phyloP scores from a whole-genome alignment of 1,139 yeast species.

The Debaryomycetaceae sp. region DNA sequence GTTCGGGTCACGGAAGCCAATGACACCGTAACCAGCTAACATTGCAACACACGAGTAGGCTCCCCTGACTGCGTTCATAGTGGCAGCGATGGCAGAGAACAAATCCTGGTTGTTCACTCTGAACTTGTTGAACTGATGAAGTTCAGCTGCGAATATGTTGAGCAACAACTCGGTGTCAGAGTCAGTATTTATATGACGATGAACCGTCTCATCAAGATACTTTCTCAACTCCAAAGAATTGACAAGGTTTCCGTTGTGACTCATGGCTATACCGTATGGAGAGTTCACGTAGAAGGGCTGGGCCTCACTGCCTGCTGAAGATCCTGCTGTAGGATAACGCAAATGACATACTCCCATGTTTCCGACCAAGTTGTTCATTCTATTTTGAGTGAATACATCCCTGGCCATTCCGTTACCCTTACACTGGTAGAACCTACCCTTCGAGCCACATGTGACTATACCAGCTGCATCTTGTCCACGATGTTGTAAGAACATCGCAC shows the following conservation, averaged over 20 bases:
- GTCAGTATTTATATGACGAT: slow-evolving; percentile 96
- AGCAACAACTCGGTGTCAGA: slow-evolving; percentile 89
- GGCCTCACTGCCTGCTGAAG: slow-evolving; percentile 93
- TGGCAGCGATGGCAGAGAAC: slow-evolving; percentile 80
- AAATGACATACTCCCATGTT: slow-evolving; percentile 94
- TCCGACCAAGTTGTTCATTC: slow-evolving; percentile 80
- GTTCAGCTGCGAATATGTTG: slow-evolving; percentile 86
- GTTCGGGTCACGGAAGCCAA: slow-evolving; percentile 96
- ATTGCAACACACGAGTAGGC: slow-evolving; percentile 95
- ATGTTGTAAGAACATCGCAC: slow-evolving; percentile 90
- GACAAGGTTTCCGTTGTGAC: slow-evolving; percentile 94
- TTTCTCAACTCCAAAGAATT: slow-evolving; percentile 74
- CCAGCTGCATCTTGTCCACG: slow-evolving; percentile 99
- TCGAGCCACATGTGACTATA: slow-evolving; percentile 89
- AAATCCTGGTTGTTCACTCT: slow-evolving; percentile 91
- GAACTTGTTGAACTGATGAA: slow-evolving; percentile 87
- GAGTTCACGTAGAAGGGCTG: slow-evolving; percentile 98
- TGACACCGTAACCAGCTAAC: slow-evolving; percentile 92
- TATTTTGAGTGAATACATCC: slow-evolving; percentile 84
- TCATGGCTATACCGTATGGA: slow-evolving; percentile 86
- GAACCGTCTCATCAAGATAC: slow-evolving; percentile 88
- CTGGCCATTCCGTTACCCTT: slow-evolving; percentile 99
- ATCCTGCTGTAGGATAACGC: slow-evolving; percentile 98
- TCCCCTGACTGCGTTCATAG: slow-evolving; percentile 78
- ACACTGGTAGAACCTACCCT: slow-evolving; percentile 94